Percentiles rank a stretch among this genome's conserved stretches.
These are phyloP conservation scores for Candida peoriensis DNA, from an alignment of 805 yeast species.

Conservation along the genomic window DNA sequence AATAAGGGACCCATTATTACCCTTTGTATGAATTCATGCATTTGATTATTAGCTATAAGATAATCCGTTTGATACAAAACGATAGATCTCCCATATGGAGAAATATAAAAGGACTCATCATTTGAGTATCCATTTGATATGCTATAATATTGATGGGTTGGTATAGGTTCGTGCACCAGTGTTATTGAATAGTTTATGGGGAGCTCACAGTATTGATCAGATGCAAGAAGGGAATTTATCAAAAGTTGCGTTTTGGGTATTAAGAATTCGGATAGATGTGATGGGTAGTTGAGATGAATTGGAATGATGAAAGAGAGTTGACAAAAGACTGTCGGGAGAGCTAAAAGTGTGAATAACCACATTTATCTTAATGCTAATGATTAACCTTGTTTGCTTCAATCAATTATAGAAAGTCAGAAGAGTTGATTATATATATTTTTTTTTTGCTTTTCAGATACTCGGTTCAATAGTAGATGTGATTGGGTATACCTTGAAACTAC, in stretches of 20 bases:
- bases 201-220: neutral
- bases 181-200: neutral
- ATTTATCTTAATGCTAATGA: too few relatives aligned
- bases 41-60: conserved; percentile 10
- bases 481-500: too few relatives aligned
- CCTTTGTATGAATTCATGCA: conserved; percentile 9
- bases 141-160: neutral
- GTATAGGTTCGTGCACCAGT: neutral
- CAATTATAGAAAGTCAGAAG: too few relatives aligned
- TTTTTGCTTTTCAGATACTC: too few relatives aligned
- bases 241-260: neutral
- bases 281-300: neutral
- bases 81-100: conserved; percentile 8
- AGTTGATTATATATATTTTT: too few relatives aligned
- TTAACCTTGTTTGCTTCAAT: too few relatives aligned
- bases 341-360: too few relatives aligned
- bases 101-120: conserved; percentile 10
- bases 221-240: neutral
- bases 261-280: neutral
- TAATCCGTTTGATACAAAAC: conserved; percentile 12
- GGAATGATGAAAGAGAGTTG: neutral
- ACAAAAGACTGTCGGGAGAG: neutral
- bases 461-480: too few relatives aligned
- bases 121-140: conserved; percentile 2
- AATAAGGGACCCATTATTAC: conserved; percentile 8